phyloP scores from a whole-genome alignment of 768 basidiomycete genomes.

The Pulveroboletus sp. region DNA sequence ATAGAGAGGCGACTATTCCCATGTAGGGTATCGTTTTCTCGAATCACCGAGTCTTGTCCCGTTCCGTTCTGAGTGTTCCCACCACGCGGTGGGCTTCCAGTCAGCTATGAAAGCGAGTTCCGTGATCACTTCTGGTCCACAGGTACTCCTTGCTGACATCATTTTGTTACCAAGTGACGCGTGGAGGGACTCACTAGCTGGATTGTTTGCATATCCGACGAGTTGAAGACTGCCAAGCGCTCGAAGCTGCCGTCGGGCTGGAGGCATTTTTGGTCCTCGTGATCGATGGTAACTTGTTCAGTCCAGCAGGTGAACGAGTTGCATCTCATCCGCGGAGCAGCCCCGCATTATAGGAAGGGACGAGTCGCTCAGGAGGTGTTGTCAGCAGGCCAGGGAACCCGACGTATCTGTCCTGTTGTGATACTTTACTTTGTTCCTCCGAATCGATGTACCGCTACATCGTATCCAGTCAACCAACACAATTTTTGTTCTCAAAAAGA shows the following conservation, averaged over 20 bases:
- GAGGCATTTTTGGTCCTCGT: constrained; percentile 15
- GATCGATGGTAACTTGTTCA: background rate
- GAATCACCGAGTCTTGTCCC: no score
- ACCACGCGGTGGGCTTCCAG: no score
- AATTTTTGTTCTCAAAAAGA: constrained; percentile 8
- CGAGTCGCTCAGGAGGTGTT: background rate
- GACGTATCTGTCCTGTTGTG: background rate
- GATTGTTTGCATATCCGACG: constrained; percentile 20
- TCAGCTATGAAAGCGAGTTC: constrained; percentile 25
- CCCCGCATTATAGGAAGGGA: constrained; percentile 10
- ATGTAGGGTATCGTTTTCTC: no score
- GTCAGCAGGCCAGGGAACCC: background rate
- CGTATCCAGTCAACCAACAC: constrained; percentile 9
- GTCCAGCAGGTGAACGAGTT: background rate
- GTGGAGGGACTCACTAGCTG: constrained; percentile 16
- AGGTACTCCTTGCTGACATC: background rate
- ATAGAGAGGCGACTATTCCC: no score
- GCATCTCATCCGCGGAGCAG: background rate
- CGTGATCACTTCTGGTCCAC: constrained; percentile 22
- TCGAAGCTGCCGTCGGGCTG: constrained; percentile 13
- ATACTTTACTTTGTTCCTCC: constrained; percentile 4
- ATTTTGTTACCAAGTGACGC: background rate
- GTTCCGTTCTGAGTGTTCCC: no score
- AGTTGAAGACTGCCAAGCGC: constrained; percentile 23
- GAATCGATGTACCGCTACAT: background rate